phyloP scores from a whole-genome alignment of 2,329 filamentous ascomycete genomes.

The Calonectria multiphialidica region DNA sequence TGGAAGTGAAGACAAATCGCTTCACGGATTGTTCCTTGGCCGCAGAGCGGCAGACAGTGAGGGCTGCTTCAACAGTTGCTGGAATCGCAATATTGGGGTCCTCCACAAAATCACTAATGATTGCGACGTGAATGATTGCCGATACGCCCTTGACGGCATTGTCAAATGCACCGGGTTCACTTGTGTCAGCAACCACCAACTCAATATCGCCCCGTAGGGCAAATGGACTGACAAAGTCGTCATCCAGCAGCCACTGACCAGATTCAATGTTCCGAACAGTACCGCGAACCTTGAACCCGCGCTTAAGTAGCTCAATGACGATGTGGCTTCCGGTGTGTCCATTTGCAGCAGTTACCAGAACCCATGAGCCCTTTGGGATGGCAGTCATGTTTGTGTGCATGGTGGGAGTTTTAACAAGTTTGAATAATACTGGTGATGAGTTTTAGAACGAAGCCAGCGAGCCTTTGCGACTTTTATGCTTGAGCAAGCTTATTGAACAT shows the following conservation, averaged over 20 bases:
- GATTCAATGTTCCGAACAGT: constrained; percentile 31
- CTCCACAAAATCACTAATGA: constrained; percentile 21
- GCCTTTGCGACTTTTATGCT: not conserved
- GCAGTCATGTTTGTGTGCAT: constrained; percentile 16
- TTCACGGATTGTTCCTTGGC: constrained; percentile 29
- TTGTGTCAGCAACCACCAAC: constrained; percentile 33
- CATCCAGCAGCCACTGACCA: constrained; percentile 33
- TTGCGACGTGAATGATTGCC: constrained; percentile 34
- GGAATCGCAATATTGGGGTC: constrained; percentile 33
- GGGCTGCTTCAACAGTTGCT: constrained; percentile 24
- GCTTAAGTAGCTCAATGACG: constrained; percentile 32
- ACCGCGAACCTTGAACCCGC: constrained; percentile 36
- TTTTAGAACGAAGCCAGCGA: not conserved
- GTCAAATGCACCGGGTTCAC: constrained; percentile 29
- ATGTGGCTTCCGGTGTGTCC: constrained; percentile 37
- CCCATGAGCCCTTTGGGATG: constrained; percentile 36
- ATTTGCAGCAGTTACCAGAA: constrained; percentile 38
- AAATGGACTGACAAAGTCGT: constrained; percentile 21
- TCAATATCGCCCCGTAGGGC: constrained; percentile 25
- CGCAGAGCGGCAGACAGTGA: constrained; percentile 34
- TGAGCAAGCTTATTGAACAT: not conserved
- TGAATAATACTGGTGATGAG: not conserved
- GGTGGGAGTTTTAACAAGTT: not conserved
- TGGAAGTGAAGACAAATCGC: constrained; percentile 34
- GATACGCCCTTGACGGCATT: constrained; percentile 35